Percentiles rank a stretch among this genome's conserved stretches.
Conservation (phyloP, 2,329 filamentous ascomycete genomes). For the Dothidotthia symphoricarpi region DNA sequence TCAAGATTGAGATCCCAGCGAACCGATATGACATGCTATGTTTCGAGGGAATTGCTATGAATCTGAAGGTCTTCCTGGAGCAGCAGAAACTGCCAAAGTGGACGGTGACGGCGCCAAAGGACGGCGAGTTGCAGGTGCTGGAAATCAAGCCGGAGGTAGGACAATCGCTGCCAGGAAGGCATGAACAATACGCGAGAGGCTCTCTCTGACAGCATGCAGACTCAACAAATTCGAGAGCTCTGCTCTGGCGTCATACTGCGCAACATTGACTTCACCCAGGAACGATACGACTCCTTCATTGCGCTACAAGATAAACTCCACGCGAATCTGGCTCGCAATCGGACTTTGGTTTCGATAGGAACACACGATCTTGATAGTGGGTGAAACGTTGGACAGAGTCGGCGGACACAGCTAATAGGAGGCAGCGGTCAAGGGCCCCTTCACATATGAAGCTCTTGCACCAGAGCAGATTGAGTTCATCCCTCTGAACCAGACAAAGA, state of each 20-base stretch:
- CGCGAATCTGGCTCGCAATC: constrained; percentile 88
- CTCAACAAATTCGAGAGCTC: constrained; percentile 76
- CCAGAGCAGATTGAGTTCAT: constrained; percentile 91
- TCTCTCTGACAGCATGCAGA: constrained; percentile 48
- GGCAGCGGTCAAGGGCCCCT: constrained; percentile 75
- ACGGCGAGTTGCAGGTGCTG: constrained; percentile 74
- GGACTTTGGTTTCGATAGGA: constrained; percentile 93
- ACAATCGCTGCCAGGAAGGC: not conserved
- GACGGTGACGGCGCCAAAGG: constrained; percentile 67
- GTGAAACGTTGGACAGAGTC: constrained; percentile 3
- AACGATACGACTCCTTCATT: constrained; percentile 95
- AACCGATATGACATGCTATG: constrained; percentile 95
- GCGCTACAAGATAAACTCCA: constrained; percentile 96
- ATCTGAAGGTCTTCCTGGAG: constrained; percentile 91
- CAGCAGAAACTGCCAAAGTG: constrained; percentile 76
- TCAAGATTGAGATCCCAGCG: constrained; percentile 97
- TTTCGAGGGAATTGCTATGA: constrained; percentile 93
- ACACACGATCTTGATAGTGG: constrained; percentile 87
- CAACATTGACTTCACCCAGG: constrained; percentile 87
- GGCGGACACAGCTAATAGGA: constrained; percentile 15
- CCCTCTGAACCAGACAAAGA: constrained; percentile 86
- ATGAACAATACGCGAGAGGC: not conserved
- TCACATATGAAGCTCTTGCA: constrained; percentile 89
- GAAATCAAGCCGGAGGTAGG: constrained; percentile 67
- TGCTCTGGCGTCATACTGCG: constrained; percentile 87